Base-by-base conservation (phyloP, 2,329 filamentous ascomycete genomes). In the Trichoderma semiorbis region DNA sequence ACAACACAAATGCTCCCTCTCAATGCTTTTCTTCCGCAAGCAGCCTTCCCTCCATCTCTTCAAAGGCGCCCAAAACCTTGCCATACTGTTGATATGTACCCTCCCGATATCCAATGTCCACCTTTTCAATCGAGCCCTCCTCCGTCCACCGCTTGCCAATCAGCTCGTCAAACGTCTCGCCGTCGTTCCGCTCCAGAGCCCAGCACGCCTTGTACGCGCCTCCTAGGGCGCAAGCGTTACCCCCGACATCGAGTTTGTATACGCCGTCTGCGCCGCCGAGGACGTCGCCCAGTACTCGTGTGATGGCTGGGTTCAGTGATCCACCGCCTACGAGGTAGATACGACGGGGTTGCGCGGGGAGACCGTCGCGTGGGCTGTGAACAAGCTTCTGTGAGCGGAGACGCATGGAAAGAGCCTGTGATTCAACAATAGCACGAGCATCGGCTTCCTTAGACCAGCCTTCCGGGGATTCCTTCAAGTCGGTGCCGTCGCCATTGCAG, bases 191-290 rank as follows among this genome's bases (percentile, higher is more conserved):
- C 84, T 96, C 94, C 70, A 94, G 85, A 1, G 92, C 94, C 96
- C 96, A 99, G 0, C 97, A 91, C 16, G 96, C 95, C 84, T 98
- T 98, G 83, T 98, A 98, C 30, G 95, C 95, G 7, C 94, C 94
- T 16, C 96, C 96, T 16, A 98, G 83, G 12, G 95, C 96, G 82
- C 96, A 99, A 3, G 96, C 95, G 83, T 97, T 98, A 30, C 95
- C 94, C 30, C 96, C 95, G 6, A 98, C 94, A 79, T 98, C 95
- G 16, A 99, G 89, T 82, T 92, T 93, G 83, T 94, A 99, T 30
- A 98, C 93, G 28, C 96, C 96, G 74, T 98, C 96, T 3, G 87
- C 88, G 39, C 93, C 93, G 67, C 96, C 96, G 3, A 99, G 88
- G 3, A 98, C 94, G 77, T 97, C 91, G 30, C 94, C 95, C 5